Percentiles rank a stretch among this genome's conserved stretches.
These are phyloP conservation scores for Phaseolus coccineus DNA, from an alignment of 331 rosid genomes.

Conservation along the genomic window DNA sequence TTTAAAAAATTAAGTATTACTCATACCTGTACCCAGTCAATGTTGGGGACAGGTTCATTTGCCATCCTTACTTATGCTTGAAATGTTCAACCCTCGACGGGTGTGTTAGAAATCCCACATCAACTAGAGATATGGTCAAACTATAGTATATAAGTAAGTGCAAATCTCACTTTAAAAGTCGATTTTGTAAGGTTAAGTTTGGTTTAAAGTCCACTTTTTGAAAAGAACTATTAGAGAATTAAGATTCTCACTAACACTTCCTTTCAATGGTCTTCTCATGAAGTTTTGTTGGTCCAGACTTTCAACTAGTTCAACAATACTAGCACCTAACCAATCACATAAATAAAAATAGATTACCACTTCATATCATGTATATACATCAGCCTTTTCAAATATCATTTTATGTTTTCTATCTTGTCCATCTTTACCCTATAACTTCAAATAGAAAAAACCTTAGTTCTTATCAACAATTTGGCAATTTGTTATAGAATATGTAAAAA, in stretches of 20 bases:
- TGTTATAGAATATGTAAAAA: constrained; percentile 6
- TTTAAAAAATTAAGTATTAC: too few species aligned
- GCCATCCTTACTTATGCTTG: too few species aligned
- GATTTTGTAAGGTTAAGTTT: too few species aligned
- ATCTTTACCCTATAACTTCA: constrained; percentile 24
- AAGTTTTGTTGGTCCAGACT: neutral
- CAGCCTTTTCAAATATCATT: constrained; percentile 2
- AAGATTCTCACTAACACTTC: constrained; percentile 6
- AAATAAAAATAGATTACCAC: neutral
- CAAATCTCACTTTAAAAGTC: too few species aligned
- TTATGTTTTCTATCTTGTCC: too few species aligned
- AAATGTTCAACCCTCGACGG: too few species aligned
- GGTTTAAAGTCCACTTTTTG: too few species aligned
- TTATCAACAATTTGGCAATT: neutral
- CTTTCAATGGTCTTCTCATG: neutral
- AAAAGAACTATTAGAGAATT: neutral
- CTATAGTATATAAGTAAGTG: too few species aligned
- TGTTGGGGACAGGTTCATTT: too few species aligned
- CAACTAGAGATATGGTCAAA: too few species aligned
- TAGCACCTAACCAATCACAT: constrained; percentile 5
- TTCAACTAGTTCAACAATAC: neutral
- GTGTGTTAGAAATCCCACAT: too few species aligned
- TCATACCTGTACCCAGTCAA: too few species aligned
- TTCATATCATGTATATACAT: constrained; percentile 16
- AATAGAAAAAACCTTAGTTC: constrained; percentile 1